These are phyloP conservation scores for Rhodotorula diobovata DNA, from an alignment of 768 basidiomycete species.

Conservation along the genomic window DNA sequence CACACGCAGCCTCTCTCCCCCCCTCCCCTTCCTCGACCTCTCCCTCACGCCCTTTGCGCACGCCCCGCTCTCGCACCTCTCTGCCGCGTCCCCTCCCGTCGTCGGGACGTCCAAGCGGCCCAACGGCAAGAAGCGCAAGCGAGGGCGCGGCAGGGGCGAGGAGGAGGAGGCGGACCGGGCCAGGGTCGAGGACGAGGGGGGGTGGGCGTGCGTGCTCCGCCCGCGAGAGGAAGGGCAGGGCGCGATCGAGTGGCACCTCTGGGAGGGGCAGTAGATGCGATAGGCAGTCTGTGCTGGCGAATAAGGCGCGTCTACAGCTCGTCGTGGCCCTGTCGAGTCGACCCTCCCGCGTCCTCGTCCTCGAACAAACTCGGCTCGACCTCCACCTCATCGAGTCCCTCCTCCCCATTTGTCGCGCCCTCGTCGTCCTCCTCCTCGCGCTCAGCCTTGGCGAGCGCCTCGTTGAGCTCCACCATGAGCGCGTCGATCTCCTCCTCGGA, in stretches of 20 bases:
- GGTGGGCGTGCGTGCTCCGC: constrained; percentile 25
- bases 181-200: constrained; percentile 5
- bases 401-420: neutral
- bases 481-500: constrained; percentile 33
- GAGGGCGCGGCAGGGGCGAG: constrained; percentile 32
- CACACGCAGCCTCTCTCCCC: neutral
- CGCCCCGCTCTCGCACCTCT: constrained; percentile 32
- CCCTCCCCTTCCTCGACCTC: constrained; percentile 17
- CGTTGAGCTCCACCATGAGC: constrained; percentile 11
- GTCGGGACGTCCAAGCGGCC: constrained; percentile 20
- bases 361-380: constrained; percentile 3
- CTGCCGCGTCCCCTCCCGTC: constrained; percentile 3
- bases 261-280: constrained; percentile 20
- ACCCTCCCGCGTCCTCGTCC: neutral
- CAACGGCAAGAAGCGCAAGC: constrained; percentile 35
- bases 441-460: neutral
- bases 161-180: constrained; percentile 31
- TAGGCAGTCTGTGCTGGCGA: neutral
- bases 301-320: constrained; percentile 5
- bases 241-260: constrained; percentile 10
- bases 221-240: neutral
- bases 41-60: constrained; percentile 18
- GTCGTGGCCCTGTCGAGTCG: neutral
- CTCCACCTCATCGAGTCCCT: neutral
- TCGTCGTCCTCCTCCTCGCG: neutral